Evolutionary conservation across 345 rosid species (phyloP).

Genomic region (Laguncularia racemosa): DNA sequence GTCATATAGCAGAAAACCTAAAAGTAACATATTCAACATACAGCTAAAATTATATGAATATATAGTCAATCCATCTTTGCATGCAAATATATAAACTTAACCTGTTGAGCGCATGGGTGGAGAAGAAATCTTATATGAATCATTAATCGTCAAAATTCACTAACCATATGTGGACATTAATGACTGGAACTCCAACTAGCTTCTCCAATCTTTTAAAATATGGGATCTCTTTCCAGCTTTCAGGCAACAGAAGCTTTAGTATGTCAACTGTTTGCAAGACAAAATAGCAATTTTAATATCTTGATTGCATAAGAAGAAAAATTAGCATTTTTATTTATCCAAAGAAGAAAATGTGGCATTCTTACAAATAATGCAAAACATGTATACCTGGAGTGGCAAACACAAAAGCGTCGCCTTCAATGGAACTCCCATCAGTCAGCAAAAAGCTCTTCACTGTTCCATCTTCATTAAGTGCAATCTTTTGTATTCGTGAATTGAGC

Average conservation of each 20-base stretch:
- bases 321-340: not conserved
- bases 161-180: slow-evolving; percentile 95
- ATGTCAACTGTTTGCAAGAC: slow-evolving; percentile 56
- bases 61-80: too few relatives aligned
- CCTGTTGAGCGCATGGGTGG: not conserved
- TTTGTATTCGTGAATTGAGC: slow-evolving; percentile 71
- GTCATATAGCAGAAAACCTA: too few relatives aligned
- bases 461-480: slow-evolving; percentile 70
- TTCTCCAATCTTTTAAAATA: slow-evolving; percentile 86
- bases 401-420: slow-evolving; percentile 85
- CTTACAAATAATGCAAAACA: not conserved
- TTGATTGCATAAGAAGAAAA: not conserved
- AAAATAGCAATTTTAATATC: slow-evolving; percentile 12
- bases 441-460: slow-evolving; percentile 71
- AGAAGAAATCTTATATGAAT: not conserved
- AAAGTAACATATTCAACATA: too few relatives aligned
- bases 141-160: slow-evolving; percentile 21
- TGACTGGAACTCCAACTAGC: slow-evolving; percentile 94
- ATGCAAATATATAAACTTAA: too few relatives aligned
- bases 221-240: slow-evolving; percentile 67
- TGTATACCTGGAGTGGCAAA: slow-evolving; percentile 80
- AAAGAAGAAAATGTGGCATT: not conserved
- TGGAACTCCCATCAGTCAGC: slow-evolving; percentile 50
- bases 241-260: slow-evolving; percentile 83
- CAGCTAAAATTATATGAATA: too few relatives aligned